Base-by-base conservation (phyloP, 805 yeast species). In the Teunomyces lycoperdinae region DNA sequence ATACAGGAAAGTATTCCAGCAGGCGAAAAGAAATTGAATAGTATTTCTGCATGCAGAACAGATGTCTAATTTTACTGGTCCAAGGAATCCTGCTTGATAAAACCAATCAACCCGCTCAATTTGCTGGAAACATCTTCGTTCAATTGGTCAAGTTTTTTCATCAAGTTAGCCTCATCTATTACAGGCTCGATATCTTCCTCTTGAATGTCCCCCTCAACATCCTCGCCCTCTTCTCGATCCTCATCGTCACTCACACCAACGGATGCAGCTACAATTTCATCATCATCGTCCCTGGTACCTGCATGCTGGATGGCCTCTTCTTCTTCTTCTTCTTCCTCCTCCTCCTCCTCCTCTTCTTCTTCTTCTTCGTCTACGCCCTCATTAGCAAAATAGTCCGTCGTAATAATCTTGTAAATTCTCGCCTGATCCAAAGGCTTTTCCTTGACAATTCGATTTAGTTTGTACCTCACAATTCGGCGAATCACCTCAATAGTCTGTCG, bases 391-490 rank as follows among this genome's bases (percentile, higher is more conserved):
- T 62, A 68, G 44, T 71, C 70, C 7, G 71, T 62, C n/a, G 55
- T 63, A 29, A 71, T 58, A 50, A 85, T 73, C 47, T 75, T 75
- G 9, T 69, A 66, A 48, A 74, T 65, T 58, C 70, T 72, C 40
- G 54, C 64, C 42, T 61, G 58, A 53, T 78, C 76, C 50, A 83
- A 55, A 31, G 74, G 62, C 58, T 72, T 71, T 53, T 80, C 76
- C 66, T 65, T 78, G 65, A 78, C 80, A 42, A 87, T 64, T 50
- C 83, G 78, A 16, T 79, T 78, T 47, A 90, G 67, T 61, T 89
- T 90, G 57, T 86, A 85, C 55, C 89, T 76, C 49, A 89, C 76
- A 14, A 91, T 76, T 43, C 83, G 73, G 56, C 97, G 76, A 2
- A 89, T 68, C 27, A 83, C 81, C 26, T 78, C 76, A 58, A 89